Evolutionary conservation across 2,329 filamentous ascomycete genomes (phyloP).

Genomic region (Trichoderma arundinaceum): DNA sequence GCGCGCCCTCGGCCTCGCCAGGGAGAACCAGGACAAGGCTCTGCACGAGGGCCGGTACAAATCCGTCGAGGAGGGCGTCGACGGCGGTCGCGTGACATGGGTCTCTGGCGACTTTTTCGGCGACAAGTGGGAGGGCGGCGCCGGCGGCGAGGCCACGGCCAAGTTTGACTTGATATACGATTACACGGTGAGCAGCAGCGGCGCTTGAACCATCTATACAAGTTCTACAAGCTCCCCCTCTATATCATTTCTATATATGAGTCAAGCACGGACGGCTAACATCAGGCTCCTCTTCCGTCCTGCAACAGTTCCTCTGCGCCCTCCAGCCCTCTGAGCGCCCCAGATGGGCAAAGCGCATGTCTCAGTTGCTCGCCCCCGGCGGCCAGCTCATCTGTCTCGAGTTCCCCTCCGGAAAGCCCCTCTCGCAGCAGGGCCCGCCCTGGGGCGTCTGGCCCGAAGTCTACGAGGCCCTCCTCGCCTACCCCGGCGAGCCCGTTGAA

Average conservation of each 20-base stretch:
- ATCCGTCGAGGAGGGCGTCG: conserved; percentile 46
- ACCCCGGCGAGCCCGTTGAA: conserved; percentile 69
- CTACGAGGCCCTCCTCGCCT: conserved; percentile 73
- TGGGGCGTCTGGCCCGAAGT: conserved; percentile 71
- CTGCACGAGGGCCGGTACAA: conserved; percentile 52
- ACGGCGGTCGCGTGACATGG: conserved; percentile 60
- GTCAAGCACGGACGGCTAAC: not conserved
- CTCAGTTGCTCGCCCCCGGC: conserved; percentile 53
- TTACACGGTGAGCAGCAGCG: conserved; percentile 59
- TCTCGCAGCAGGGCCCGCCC: conserved; percentile 71
- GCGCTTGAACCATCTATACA: not conserved
- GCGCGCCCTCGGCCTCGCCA: conserved; percentile 53
- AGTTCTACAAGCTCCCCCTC: too few species aligned
- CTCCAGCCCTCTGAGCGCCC: conserved; percentile 59
- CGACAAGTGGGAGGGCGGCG: conserved; percentile 58
- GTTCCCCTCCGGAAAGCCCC: conserved; percentile 75
- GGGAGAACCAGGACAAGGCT: conserved; percentile 49
- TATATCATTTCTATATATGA: too few species aligned
- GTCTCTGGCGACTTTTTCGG: conserved; percentile 71
- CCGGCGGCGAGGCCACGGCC: conserved; percentile 48
- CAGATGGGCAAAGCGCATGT: conserved; percentile 60
- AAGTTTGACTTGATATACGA: conserved; percentile 71
- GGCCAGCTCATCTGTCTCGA: conserved; percentile 71
- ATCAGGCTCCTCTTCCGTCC: not conserved
- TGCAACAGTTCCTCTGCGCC: conserved; percentile 64